Conservation (phyloP, 441 rosid species). For the Erodium texanum region DNA sequence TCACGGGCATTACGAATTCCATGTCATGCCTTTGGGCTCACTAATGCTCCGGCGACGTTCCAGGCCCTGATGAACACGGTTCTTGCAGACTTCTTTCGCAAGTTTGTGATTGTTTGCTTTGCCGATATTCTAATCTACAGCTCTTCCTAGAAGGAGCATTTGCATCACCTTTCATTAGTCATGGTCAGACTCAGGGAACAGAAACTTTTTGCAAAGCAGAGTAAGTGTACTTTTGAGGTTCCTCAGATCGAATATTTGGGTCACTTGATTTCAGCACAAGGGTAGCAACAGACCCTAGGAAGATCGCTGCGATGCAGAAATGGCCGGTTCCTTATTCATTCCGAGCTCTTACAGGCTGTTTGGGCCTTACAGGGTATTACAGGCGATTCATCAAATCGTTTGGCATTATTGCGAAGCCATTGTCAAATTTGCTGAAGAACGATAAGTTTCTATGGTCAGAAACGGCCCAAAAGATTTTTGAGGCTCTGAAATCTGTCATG, state of each 20-base stretch:
- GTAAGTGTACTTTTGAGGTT: neutral
- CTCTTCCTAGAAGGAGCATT: neutral
- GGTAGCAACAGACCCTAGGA: slow-evolving; percentile 10
- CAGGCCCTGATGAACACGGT: neutral
- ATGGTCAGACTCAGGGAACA: neutral
- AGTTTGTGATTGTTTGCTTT: slow-evolving; percentile 1
- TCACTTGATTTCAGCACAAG: neutral
- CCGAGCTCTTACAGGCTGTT: neutral
- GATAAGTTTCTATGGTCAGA: neutral
- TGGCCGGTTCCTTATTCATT: neutral
- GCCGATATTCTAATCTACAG: neutral
- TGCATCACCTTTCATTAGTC: neutral
- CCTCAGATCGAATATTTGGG: slow-evolving; percentile 3
- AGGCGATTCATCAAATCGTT: too few species aligned
- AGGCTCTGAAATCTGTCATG: neutral
- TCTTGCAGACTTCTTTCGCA: neutral
- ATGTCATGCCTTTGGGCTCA: too few species aligned
- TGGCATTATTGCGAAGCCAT: too few species aligned
- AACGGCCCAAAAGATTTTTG: neutral
- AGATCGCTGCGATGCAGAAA: too few species aligned
- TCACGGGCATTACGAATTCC: too few species aligned
- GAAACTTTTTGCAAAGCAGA: neutral
- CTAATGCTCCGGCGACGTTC: too few species aligned
- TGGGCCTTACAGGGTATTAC: too few species aligned
- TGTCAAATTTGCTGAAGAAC: neutral